Evolutionary conservation across 1,284 basidiomycete genomes (phyloP).

Genomic region (Pterula multifida): DNA sequence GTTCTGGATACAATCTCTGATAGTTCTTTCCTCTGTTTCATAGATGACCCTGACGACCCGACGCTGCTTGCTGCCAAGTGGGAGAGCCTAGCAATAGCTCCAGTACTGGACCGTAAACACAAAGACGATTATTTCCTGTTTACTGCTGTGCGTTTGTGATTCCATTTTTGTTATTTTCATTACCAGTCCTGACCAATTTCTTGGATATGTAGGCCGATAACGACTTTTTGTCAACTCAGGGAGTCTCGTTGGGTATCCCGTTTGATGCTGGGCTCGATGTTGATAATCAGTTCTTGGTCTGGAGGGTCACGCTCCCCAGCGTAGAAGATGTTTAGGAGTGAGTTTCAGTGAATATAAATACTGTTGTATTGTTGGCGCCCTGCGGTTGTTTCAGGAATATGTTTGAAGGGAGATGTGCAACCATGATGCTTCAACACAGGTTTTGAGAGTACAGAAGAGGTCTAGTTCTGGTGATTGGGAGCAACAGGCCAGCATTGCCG

Average conservation of each 20-base stretch:
- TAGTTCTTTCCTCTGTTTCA: not conserved
- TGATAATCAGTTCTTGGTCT: constrained; percentile 59
- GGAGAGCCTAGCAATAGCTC: constrained; percentile 53
- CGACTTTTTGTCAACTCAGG: constrained; percentile 51
- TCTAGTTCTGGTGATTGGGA: too few species aligned
- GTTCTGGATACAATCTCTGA: too few species aligned
- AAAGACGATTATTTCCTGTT: constrained; percentile 61
- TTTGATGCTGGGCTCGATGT: constrained; percentile 43
- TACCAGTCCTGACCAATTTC: not conserved
- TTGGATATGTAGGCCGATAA: constrained; percentile 38
- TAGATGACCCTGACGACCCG: constrained; percentile 23
- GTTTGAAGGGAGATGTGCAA: too few species aligned
- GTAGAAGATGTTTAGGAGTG: not conserved
- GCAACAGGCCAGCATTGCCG: too few species aligned
- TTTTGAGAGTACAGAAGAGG: too few species aligned
- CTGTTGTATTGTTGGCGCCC: too few species aligned
- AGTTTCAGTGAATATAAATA: too few species aligned
- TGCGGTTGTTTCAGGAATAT: too few species aligned
- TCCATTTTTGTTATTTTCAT: not conserved
- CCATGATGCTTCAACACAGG: too few species aligned
- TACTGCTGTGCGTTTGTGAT: constrained; percentile 30
- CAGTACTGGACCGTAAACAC: constrained; percentile 32
- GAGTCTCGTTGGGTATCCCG: constrained; percentile 37
- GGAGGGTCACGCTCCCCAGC: constrained; percentile 46
- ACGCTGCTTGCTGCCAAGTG: constrained; percentile 57